Evolutionary conservation across 192 early-diverging fungal species (phyloP).

Genomic region (Coemansia sp.): DNA sequence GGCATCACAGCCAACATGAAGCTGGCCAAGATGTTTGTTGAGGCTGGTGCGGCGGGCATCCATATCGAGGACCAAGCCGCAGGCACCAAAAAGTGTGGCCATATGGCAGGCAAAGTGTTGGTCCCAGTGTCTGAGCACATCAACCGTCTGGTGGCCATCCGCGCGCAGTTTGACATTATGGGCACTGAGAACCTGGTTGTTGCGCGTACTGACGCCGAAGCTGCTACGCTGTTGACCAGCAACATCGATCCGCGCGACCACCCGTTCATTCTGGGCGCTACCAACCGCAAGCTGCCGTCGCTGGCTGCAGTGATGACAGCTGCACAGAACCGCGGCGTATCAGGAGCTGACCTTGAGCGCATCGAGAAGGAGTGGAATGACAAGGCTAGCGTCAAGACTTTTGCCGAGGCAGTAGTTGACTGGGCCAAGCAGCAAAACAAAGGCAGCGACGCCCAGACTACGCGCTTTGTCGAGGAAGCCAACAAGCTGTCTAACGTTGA

Average conservation of each 20-base stretch:
- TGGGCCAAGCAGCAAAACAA: constrained; percentile 49
- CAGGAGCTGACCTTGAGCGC: constrained; percentile 71
- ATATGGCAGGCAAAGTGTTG: constrained; percentile 99
- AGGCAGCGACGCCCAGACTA: constrained; percentile 56
- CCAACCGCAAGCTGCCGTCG: constrained; percentile 75
- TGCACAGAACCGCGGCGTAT: constrained; percentile 72
- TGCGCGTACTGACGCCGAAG: constrained; percentile 95
- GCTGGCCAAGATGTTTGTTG: constrained; percentile 95
- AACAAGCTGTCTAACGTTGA: constrained; percentile 74
- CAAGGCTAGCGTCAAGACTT: constrained; percentile 78
- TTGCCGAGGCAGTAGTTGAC: constrained; percentile 76
- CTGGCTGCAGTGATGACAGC: constrained; percentile 75
- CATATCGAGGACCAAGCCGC: constrained; percentile 93
- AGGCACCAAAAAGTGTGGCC: constrained; percentile 97
- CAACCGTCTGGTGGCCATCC: constrained; percentile 90
- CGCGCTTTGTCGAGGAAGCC: constrained; percentile 45
- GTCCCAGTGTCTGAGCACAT: constrained; percentile 98
- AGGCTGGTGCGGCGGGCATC: constrained; percentile 94
- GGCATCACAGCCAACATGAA: constrained; percentile 98
- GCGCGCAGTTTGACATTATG: constrained; percentile 98
- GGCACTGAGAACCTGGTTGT: constrained; percentile 92
- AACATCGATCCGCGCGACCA: constrained; percentile 97
- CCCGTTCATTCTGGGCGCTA: constrained; percentile 90
- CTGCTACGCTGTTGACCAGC: constrained; percentile 92
- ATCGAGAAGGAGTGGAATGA: constrained; percentile 85